Base-by-base conservation (phyloP, 106 monocot genomes). In the Platanthera zijinensis region DNA sequence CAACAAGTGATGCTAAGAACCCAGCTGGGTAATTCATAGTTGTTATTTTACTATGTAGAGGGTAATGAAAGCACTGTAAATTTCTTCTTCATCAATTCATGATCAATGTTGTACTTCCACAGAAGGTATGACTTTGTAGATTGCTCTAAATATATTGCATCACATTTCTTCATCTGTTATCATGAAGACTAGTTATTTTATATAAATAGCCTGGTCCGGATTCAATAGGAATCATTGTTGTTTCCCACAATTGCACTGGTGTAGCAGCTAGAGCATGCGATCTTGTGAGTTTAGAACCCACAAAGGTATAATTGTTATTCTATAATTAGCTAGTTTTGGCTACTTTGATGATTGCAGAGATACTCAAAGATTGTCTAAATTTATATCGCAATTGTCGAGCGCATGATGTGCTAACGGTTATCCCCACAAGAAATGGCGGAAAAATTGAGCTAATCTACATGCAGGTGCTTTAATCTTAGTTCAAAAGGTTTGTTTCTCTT, bases 171-270 rank as follows among this genome's bases (percentile, higher is more conserved):
- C 1, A 62, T 1, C 48, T 15, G 56, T 18, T 72, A n/a, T n/a
- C n/a, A n/a, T n/a, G n/a, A n/a, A n/a, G n/a, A n/a, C n/a, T n/a
- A n/a, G n/a, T n/a, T n/a, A 4, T 64, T 22, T 52, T 21, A 22
- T 51, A 48, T 28, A 71, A 78, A 66, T 74, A 96, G 95, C n/a
- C n/a, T n/a, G n/a, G n/a, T n/a, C n/a, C n/a, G n/a, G n/a, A n/a
- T n/a, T n/a, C n/a, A n/a, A n/a, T 92, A 82, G 95, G 95, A 89
- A 92, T 96, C 92, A 78, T 96, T 80, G 95, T 92, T 90, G 92
- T 96, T 89, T 96, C 92, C 70, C 90, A 90, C 90, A 92, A 89
- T 84, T 89, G 92, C 75, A 81, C 85, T 92, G 95, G 95, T 74
- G 89, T 96, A 83, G 95, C 95, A 89, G 95, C 95, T 50, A 84